A percentile compares a stretch with the other conserved stretches of the same genome.
These are phyloP conservation scores for Stemphylium vesicarium DNA, from an alignment of 2,329 filamentous ascomycete species.

Conservation along the genomic window DNA sequence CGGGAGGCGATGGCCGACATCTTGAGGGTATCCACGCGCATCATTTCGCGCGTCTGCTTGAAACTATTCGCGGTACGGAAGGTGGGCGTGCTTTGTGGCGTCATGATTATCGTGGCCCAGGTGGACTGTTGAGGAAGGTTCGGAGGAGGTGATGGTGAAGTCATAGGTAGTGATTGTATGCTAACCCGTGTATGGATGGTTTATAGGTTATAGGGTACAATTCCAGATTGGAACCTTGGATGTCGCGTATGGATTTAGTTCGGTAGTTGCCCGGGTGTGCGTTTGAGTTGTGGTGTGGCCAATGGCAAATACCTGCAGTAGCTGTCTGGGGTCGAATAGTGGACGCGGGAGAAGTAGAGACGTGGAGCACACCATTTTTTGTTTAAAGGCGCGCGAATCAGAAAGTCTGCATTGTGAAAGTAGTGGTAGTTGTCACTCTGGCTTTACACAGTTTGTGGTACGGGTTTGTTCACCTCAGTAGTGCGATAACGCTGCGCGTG, in stretches of 20 bases:
- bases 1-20: constrained; percentile 22
- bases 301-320: background rate
- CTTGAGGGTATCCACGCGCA: background rate
- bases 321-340: background rate
- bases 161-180: too few species aligned
- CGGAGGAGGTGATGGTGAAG: background rate
- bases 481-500: background rate
- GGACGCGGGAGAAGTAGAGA: background rate
- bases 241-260: background rate
- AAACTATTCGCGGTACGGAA: constrained; percentile 4
- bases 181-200: too few species aligned
- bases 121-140: background rate
- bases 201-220: background rate
- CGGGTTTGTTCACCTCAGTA: background rate
- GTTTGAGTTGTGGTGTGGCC: background rate
- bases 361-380: too few species aligned
- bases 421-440: background rate
- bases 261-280: background rate
- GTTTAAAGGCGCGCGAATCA: too few species aligned
- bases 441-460: background rate
- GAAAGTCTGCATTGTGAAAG: background rate
- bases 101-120: too few species aligned
- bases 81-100: background rate
- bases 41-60: constrained; percentile 13
- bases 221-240: background rate